These are phyloP conservation scores for Pythium diclinum DNA, from an alignment of 352 stramenopile species.

Conservation along the genomic window DNA sequence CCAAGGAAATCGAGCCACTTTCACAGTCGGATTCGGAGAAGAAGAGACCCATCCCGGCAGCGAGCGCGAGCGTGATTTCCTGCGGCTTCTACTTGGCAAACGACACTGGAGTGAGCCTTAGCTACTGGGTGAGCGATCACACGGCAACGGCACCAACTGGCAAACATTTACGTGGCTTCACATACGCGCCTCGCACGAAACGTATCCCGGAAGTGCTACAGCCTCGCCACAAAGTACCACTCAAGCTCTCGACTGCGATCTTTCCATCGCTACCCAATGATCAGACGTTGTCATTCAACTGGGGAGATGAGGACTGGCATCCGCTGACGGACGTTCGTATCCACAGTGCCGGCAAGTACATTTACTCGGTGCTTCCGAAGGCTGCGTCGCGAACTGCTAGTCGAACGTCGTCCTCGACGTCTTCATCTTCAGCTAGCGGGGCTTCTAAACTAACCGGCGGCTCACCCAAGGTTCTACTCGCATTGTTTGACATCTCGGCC, in stretches of 20 bases:
- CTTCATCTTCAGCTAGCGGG: neutral
- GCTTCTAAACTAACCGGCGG: neutral
- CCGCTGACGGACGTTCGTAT: conserved; percentile 76
- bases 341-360: conserved; percentile 69
- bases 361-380: conserved; percentile 63
- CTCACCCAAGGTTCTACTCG: conserved; percentile 37
- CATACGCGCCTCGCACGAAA: conserved; percentile 48
- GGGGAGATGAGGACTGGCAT: conserved; percentile 65
- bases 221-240: conserved; percentile 52
- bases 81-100: conserved; percentile 82
- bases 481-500: conserved; percentile 71
- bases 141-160: conserved; percentile 26
- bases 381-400: conserved; percentile 16
- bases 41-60: conserved; percentile 29
- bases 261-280: conserved; percentile 67
- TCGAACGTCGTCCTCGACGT: conserved; percentile 15
- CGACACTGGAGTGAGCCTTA: conserved; percentile 54
- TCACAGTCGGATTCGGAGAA: conserved; percentile 6
- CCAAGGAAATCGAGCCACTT: conserved; percentile 57
- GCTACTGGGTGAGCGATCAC: conserved; percentile 62
- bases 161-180: conserved; percentile 40
- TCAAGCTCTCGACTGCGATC: conserved; percentile 69
- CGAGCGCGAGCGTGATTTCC: conserved; percentile 65
- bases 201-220: conserved; percentile 42
- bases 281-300: conserved; percentile 75